Evolutionary conservation across 768 basidiomycete species (phyloP).

Genomic region (Hypholoma fasciculare): DNA sequence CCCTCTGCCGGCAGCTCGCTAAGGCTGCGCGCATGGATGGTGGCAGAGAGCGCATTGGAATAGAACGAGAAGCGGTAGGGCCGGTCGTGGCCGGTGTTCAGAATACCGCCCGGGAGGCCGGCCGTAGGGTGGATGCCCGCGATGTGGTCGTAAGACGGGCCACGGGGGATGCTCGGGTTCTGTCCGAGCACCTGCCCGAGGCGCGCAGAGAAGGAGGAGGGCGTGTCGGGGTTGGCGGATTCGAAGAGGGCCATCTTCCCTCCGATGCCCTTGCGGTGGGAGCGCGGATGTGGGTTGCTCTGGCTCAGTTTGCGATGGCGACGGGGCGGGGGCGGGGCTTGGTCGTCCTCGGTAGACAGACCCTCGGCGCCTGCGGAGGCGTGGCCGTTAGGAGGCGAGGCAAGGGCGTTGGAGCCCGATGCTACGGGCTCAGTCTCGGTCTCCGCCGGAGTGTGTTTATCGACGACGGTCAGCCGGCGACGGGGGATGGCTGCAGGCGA

Average conservation of each 20-base stretch:
- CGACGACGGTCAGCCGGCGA: conserved; percentile 12
- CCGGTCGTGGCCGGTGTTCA: conserved; percentile 69
- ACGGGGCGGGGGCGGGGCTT: conserved; percentile 30
- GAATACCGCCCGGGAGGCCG: conserved; percentile 31
- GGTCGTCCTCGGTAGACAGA: conserved; percentile 20
- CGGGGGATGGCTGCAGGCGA: conserved; percentile 23
- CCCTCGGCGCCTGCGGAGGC: conserved; percentile 5
- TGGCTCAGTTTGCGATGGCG: conserved; percentile 89
- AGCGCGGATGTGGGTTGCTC: conserved; percentile 68
- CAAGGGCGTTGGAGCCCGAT: conserved; percentile 12
- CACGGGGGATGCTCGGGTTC: conserved; percentile 11
- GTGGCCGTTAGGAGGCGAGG: conserved; percentile 1
- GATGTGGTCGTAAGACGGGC: conserved; percentile 27
- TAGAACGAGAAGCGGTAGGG: conserved; percentile 99
- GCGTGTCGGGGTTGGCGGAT: conserved; percentile 45
- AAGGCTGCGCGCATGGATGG: conserved; percentile 92
- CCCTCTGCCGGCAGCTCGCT: conserved; percentile 93
- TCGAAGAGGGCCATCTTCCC: conserved; percentile 96
- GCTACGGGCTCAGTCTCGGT: neutral
- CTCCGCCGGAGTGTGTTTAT: neutral
- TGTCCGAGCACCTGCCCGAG: conserved; percentile 29
- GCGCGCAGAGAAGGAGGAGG: conserved; percentile 45
- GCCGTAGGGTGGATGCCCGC: conserved; percentile 19
- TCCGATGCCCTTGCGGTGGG: conserved; percentile 55
- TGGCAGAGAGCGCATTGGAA: conserved; percentile 87